phyloP scores from a whole-genome alignment of 495 filamentous ascomycete species.

The Podospora conica region DNA sequence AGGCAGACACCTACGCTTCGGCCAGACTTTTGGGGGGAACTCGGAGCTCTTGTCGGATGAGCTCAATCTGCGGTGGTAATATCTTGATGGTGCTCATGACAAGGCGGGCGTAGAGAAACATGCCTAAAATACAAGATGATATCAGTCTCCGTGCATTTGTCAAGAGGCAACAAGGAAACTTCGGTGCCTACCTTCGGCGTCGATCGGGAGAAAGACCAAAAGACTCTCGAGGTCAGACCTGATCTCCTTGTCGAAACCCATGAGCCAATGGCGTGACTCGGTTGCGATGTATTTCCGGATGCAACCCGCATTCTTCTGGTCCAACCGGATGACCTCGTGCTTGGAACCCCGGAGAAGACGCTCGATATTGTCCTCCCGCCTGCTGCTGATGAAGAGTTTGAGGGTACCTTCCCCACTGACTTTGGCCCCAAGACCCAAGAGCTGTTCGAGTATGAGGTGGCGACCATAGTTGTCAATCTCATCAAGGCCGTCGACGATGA shows the following conservation, averaged over 20 bases:
- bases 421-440: background rate
- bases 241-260: background rate
- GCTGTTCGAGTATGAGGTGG: background rate
- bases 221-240: background rate
- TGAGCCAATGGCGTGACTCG: background rate
- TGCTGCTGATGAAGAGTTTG: background rate
- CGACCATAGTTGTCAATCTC: background rate
- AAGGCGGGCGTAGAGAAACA: constrained; percentile 2
- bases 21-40: too few relatives aligned
- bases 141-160: background rate
- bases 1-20: too few relatives aligned
- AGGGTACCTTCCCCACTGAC: background rate
- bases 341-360: background rate
- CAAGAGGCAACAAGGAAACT: background rate
- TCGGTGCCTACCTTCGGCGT: too few relatives aligned
- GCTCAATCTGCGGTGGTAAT: too few relatives aligned
- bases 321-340: background rate
- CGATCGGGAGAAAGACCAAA: too few relatives aligned
- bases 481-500: background rate
- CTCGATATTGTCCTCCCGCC: background rate
- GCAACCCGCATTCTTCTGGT: background rate
- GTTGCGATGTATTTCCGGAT: background rate
- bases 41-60: too few relatives aligned
- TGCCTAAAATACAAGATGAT: background rate
- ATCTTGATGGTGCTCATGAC: background rate